Conservation (phyloP, 257 asterid genomes). For the Solanum pinnatisectum region DNA sequence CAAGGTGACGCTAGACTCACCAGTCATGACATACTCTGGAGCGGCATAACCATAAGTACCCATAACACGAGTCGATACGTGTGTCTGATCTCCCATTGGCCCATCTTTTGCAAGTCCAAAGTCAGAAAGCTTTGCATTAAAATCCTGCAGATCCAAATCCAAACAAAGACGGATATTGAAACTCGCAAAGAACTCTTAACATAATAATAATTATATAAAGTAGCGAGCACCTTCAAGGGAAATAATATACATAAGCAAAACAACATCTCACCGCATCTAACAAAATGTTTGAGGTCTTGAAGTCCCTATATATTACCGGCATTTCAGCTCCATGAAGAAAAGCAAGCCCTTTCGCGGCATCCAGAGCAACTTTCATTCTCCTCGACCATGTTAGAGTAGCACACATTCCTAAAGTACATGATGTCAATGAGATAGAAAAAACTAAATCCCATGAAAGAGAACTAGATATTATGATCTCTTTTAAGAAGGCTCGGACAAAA, state of each 20-base stretch:
- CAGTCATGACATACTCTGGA: slow-evolving; percentile 97
- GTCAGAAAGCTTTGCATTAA: slow-evolving; percentile 91
- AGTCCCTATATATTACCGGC: slow-evolving; percentile 88
- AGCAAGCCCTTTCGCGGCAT: slow-evolving; percentile 94
- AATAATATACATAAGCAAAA: background rate
- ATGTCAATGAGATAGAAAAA: background rate
- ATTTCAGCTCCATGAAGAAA: slow-evolving; percentile 86
- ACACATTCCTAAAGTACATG: slow-evolving; percentile 52
- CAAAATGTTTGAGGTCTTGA: slow-evolving; percentile 81
- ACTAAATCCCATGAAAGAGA: background rate
- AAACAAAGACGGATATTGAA: background rate
- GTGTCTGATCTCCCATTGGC: slow-evolving; percentile 95
- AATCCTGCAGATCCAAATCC: slow-evolving; percentile 40
- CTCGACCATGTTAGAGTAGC: slow-evolving; percentile 61
- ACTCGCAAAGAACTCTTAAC: background rate
- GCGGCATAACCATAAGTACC: slow-evolving; percentile 98
- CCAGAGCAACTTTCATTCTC: slow-evolving; percentile 81
- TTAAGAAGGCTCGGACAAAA: background rate
- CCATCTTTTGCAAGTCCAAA: slow-evolving; percentile 93
- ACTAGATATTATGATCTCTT: background rate
- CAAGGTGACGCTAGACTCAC: slow-evolving; percentile 30
- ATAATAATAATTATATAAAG: background rate
- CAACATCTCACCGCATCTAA: slow-evolving; percentile 63
- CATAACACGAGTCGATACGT: slow-evolving; percentile 93
- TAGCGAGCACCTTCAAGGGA: background rate